Percentiles rank a stretch among this genome's conserved stretches.
phyloP scores from a whole-genome alignment of 257 asterid genomes.

The Buddleja alternifolia region DNA sequence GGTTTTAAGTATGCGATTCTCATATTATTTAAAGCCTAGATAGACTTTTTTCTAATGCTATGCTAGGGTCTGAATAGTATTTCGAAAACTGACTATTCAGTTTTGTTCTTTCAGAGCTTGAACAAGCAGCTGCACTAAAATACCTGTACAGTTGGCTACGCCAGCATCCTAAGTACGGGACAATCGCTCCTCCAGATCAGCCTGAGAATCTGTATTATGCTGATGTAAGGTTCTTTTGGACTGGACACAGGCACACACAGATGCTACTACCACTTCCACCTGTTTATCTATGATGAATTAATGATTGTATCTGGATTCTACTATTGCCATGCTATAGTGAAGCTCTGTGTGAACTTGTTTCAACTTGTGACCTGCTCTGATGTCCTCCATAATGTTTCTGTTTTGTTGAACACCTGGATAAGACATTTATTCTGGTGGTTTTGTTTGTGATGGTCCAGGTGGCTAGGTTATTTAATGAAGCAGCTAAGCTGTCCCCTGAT shows the following conservation, averaged over 20 bases:
- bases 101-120: constrained; percentile 71
- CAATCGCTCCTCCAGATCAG: constrained; percentile 67
- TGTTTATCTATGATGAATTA: neutral
- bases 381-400: neutral
- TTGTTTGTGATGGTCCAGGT: constrained; percentile 56
- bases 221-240: constrained; percentile 63
- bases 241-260: neutral
- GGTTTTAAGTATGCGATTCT: neutral
- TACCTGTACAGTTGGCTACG: constrained; percentile 93
- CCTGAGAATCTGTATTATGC: constrained; percentile 80
- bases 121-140: constrained; percentile 92
- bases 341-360: constrained; percentile 3
- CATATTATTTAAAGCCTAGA: constrained; percentile 1
- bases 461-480: constrained; percentile 77
- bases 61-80: neutral
- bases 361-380: neutral
- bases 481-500: constrained; percentile 89
- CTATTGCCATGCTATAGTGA: neutral
- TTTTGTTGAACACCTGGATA: neutral
- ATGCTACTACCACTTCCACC: neutral
- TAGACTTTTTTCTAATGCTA: neutral
- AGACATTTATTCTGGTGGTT: constrained; percentile 26
- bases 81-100: constrained; percentile 10
- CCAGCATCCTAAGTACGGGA: constrained; percentile 88
- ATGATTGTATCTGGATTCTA: constrained; percentile 4